phyloP scores from a whole-genome alignment of 345 rosid species.

The Citrus mangshanensis region DNA sequence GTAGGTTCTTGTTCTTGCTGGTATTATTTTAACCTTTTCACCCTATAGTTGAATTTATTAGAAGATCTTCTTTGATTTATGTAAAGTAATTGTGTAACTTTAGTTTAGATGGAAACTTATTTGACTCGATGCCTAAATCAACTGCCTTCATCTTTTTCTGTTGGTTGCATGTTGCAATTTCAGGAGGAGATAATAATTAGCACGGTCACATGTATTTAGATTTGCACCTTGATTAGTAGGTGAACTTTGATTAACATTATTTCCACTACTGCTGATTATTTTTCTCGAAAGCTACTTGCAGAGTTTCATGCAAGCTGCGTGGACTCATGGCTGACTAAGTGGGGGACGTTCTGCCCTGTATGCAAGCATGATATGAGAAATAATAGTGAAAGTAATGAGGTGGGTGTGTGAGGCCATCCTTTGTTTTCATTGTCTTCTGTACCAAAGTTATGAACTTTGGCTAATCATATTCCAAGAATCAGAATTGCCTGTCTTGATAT shows the following conservation, averaged over 20 bases:
- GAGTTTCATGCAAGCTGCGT: conserved; percentile 68
- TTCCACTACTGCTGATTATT: conserved; percentile 5
- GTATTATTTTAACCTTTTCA: not conserved
- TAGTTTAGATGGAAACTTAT: not conserved
- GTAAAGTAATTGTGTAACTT: not conserved
- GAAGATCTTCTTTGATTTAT: not conserved
- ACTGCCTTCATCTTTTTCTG: not conserved
- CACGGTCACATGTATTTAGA: not conserved
- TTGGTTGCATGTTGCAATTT: not conserved
- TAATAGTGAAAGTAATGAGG: conserved; percentile 38
- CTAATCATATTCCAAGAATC: conserved; percentile 4
- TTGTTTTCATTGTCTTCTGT: conserved; percentile 9
- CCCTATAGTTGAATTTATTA: not conserved
- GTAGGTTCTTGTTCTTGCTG: conserved; percentile 26
- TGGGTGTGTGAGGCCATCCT: conserved; percentile 11
- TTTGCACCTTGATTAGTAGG: not conserved
- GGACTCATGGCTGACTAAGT: conserved; percentile 73
- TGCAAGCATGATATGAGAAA: conserved; percentile 69
- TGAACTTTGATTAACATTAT: not conserved
- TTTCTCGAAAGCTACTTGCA: conserved; percentile 32
- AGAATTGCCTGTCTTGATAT: not conserved
- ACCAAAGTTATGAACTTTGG: not conserved
- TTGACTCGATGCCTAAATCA: not conserved
- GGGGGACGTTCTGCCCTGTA: conserved; percentile 79
- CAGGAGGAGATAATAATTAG: not conserved